These are phyloP conservation scores for Capsicum baccatum DNA, from an alignment of 257 asterid species.

Conservation along the genomic window DNA sequence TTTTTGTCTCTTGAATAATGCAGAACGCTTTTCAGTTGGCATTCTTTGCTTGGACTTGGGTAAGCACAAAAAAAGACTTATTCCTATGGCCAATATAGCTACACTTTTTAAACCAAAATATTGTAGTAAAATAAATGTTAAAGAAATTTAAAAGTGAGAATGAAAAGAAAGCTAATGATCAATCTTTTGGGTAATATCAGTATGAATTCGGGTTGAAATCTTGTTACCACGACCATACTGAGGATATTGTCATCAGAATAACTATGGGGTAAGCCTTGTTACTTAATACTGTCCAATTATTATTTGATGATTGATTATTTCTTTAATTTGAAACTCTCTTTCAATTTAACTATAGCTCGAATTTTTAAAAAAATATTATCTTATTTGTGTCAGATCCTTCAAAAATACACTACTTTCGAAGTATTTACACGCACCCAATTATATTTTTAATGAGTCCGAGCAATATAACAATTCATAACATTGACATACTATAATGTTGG, in stretches of 20 bases:
- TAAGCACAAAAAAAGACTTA: conserved; percentile 38
- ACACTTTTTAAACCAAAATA: neutral
- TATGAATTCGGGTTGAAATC: conserved; percentile 76
- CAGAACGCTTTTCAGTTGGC: conserved; percentile 98
- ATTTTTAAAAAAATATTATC: neutral
- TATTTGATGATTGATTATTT: neutral
- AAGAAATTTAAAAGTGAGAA: neutral
- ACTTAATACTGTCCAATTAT: neutral
- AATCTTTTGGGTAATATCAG: conserved; percentile 40
- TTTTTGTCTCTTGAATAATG: conserved; percentile 18
- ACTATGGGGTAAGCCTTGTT: conserved; percentile 73
- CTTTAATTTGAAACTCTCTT: neutral
- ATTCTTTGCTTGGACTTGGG: conserved; percentile 95
- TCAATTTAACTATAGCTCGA: neutral
- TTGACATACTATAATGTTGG: neutral
- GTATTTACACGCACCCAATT: neutral
- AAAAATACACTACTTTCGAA: neutral
- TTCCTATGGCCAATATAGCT: neutral
- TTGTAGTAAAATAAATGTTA: neutral
- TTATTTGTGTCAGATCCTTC: neutral
- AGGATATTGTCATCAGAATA: conserved; percentile 76
- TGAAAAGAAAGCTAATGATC: neutral
- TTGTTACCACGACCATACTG: conserved; percentile 79
- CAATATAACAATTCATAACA: neutral
- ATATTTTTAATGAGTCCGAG: neutral